phyloP scores from a whole-genome alignment of 345 rosid species.

The Luvunga scandens region DNA sequence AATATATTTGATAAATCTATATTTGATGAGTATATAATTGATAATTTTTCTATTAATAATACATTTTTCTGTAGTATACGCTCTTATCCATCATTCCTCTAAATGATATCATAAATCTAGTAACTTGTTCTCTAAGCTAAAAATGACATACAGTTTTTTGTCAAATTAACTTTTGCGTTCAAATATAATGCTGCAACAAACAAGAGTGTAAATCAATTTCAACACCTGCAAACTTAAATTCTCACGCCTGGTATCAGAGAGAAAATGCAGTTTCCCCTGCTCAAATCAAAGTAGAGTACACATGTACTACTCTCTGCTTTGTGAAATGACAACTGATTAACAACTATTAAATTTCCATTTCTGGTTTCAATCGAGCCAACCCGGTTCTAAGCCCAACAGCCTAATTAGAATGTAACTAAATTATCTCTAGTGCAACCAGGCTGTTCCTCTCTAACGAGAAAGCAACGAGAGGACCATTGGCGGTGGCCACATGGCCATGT shows the following conservation, averaged over 20 bases:
- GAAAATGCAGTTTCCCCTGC: not conserved
- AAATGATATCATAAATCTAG: accelerated
- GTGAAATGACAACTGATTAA: not conserved
- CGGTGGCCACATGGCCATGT: not conserved
- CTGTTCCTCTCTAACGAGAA: not conserved
- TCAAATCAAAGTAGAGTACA: not conserved
- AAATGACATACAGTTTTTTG: no score
- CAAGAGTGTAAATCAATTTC: not conserved
- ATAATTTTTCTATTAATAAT: no score
- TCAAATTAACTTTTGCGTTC: not conserved
- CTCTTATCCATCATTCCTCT: no score
- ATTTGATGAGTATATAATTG: accelerated
- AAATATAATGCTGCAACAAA: not conserved
- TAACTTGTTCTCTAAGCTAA: no score
- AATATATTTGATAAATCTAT: no score
- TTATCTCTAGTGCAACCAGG: not conserved
- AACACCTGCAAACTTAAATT: not conserved
- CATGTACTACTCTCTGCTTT: not conserved
- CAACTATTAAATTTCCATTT: not conserved
- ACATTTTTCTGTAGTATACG: accelerated
- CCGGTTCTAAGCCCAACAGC: not conserved
- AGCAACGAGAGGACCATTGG: not conserved
- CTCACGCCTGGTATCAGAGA: not conserved
- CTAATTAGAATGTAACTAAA: not conserved
- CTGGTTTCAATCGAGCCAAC: not conserved